Percentiles rank a stretch among this genome's conserved stretches.
phyloP scores from a whole-genome alignment of 148 eudicot genomes.

The Agrostemma githago region DNA sequence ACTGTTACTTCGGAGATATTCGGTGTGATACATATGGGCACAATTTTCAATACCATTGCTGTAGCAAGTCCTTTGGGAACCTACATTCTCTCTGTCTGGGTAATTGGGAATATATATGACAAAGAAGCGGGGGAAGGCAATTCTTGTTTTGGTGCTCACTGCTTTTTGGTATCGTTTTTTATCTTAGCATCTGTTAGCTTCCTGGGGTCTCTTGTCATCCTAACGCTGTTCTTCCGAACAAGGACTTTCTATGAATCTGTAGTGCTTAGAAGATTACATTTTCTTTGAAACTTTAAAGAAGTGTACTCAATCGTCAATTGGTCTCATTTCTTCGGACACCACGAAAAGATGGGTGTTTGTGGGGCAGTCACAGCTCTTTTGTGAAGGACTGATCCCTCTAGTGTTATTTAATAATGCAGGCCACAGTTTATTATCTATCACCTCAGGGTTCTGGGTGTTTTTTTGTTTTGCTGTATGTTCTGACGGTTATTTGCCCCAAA shows the following conservation, averaged over 20 bases:
- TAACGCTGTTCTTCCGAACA: constrained; percentile 59
- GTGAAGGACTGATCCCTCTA: background rate
- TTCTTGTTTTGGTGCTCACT: constrained; percentile 63
- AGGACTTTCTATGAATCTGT: constrained; percentile 51
- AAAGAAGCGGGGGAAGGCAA: constrained; percentile 43
- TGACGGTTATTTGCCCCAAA: background rate
- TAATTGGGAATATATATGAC: constrained; percentile 75
- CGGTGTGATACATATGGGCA: constrained; percentile 78
- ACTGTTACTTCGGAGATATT: constrained; percentile 75
- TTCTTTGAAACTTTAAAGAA: constrained; percentile 3
- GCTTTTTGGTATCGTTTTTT: constrained; percentile 70
- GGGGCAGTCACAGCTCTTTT: background rate
- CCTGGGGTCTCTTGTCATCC: constrained; percentile 48
- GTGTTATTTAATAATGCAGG: background rate
- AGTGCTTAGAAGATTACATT: constrained; percentile 34
- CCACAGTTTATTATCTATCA: background rate
- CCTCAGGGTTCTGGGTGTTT: background rate
- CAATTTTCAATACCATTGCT: constrained; percentile 81
- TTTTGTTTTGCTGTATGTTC: background rate
- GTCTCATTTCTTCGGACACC: constrained; percentile 15
- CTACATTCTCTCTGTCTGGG: constrained; percentile 63
- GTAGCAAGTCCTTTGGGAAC: constrained; percentile 83
- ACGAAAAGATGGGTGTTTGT: background rate
- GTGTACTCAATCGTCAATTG: too few species aligned
- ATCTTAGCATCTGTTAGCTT: constrained; percentile 58